Conservation (phyloP, 2,329 filamentous ascomycete species). For the Penicillium psychrosexuale region DNA sequence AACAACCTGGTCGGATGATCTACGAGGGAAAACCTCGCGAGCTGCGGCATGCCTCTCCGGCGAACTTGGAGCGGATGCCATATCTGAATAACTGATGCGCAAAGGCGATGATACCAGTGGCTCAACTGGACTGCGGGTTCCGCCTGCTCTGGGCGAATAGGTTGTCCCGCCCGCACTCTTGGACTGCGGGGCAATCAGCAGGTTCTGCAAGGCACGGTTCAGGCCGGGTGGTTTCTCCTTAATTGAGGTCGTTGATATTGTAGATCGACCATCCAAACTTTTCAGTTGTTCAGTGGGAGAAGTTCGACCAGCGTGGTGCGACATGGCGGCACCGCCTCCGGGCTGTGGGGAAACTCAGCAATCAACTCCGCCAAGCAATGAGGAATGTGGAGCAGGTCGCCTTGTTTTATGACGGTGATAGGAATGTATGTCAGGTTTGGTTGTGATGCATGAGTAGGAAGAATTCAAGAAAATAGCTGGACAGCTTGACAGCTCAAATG, state of each 20-base stretch:
- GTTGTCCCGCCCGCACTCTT: conserved; percentile 39
- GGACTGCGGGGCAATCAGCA: conserved; percentile 48
- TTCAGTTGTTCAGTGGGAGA: conserved; percentile 55
- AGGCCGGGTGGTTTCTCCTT: conserved; percentile 3
- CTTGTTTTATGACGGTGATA: conserved; percentile 13
- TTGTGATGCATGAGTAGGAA: conserved; percentile 3
- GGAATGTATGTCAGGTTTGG: background rate
- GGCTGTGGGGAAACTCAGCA: conserved; percentile 25
- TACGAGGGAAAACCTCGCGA: conserved; percentile 36
- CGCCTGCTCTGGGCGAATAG: conserved; percentile 22
- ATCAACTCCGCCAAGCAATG: conserved; percentile 7
- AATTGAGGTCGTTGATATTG: background rate
- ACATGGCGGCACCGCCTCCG: conserved; percentile 32
- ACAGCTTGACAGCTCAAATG: background rate
- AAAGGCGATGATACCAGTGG: conserved; percentile 32
- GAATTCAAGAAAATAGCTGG: background rate
- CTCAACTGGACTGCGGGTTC: conserved; percentile 24
- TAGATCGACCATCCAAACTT: background rate
- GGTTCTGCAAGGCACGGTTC: conserved; percentile 66
- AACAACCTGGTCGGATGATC: conserved; percentile 34
- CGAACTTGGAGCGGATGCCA: conserved; percentile 33
- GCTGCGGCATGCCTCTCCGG: conserved; percentile 28
- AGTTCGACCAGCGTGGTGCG: conserved; percentile 23
- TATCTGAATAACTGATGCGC: conserved; percentile 33
- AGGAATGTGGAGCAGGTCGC: conserved; percentile 26